Percentiles rank a stretch among this genome's conserved stretches.
Evolutionary conservation across 163 green algal species (phyloP).

Genomic region (Chloromonas sp.): DNA sequence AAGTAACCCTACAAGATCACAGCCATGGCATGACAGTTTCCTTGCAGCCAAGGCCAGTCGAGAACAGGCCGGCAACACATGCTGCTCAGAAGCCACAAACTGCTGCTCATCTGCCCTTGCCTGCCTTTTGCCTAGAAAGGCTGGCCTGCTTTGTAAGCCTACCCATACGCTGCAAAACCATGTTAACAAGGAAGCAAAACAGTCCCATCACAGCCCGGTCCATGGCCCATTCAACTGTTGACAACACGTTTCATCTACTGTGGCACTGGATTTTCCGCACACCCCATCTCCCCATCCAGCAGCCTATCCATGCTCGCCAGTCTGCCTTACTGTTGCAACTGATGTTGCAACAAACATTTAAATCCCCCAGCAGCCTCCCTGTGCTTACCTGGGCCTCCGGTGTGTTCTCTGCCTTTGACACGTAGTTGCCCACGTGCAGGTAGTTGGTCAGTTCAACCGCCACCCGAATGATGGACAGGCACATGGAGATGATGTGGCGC

Average conservation of each 20-base stretch:
- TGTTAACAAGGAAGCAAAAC: too few relatives aligned
- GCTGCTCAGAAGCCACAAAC: too few relatives aligned
- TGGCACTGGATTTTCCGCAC: too few relatives aligned
- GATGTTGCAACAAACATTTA: background rate
- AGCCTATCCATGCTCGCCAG: background rate
- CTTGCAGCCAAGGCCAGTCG: background rate
- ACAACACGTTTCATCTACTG: too few relatives aligned
- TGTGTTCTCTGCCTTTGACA: constrained; percentile 73
- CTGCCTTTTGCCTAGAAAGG: too few relatives aligned
- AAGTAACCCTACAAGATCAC: background rate
- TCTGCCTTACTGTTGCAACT: background rate
- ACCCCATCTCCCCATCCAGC: background rate
- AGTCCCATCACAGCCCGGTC: too few relatives aligned
- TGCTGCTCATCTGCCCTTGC: too few relatives aligned
- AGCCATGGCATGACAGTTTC: background rate
- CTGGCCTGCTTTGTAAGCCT: too few relatives aligned
- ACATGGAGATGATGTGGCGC: constrained; percentile 87
- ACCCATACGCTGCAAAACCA: too few relatives aligned
- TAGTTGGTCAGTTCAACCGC: constrained; percentile 78
- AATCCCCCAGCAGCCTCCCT: background rate
- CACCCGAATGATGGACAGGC: constrained; percentile 73
- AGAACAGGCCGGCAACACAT: background rate
- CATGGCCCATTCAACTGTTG: too few relatives aligned
- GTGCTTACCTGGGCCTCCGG: constrained; percentile 25
- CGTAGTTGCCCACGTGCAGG: constrained; percentile 81